Evolutionary conservation across 1,284 basidiomycete genomes (phyloP), one percentile per base, ranked within the genome.

Genomic region (Pyrrhoderma noxium): DNA sequence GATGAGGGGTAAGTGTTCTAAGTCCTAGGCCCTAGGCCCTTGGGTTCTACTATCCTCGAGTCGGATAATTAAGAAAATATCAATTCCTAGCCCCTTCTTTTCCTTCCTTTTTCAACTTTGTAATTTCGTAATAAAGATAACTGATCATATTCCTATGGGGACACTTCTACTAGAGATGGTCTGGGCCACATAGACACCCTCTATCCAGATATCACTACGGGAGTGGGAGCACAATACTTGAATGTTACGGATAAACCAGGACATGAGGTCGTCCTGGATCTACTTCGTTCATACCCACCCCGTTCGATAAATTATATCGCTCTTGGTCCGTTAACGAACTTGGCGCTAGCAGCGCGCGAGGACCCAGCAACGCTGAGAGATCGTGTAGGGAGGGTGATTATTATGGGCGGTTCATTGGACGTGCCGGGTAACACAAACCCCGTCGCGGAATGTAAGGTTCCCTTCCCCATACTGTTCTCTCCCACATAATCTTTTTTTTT

Each of bases 321-420:
- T 3, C 73, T 97, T 1, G 95, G 94, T 0, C 94, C 94, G 3
- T 69, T 93, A 53, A 97, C 93, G 16, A 94, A 89, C 62, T 71
- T 98, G 22, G 91, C 92, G 1, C 77, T 89, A 59, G 74, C 77
- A 1, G 65, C 70, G 31, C n/a, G 38, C 16, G 16, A 22, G 21
- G 38, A 40, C n/a, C 38, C 38, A 18, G 38, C 21, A 8, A 14
- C 14, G 14, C 65, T 84, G 14, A 71, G 73, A 8, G 71, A 84
- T 1, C 79, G 77, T 34, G 75, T 89, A 35, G 86, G 85, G 14
- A 76, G 82, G 11, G 74, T 98, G 19, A 71, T 94, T 16, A 85
- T 84, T 64, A 98, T 98, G 93, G 95, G 94, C n/a, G 94, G 93
- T n/a, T 85, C 90, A 1, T 68, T 98, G 25, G 93, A 97, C 58